Percentiles rank a stretch among this genome's conserved stretches.
These are phyloP conservation scores for Seiridium unicorne DNA, from an alignment of 2,329 filamentous ascomycete species.

Conservation along the genomic window DNA sequence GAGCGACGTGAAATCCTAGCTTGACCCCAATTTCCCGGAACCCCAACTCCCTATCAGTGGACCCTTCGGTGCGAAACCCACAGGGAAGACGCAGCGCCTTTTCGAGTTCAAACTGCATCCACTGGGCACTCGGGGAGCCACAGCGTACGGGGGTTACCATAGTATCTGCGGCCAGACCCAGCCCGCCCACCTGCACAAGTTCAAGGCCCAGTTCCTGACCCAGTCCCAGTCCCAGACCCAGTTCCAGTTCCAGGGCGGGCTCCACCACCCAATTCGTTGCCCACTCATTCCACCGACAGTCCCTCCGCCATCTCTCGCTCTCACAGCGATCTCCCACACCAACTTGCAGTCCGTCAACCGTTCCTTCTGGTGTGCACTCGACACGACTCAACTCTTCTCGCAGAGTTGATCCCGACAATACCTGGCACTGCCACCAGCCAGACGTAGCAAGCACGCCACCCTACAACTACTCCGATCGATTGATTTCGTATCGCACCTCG, in stretches of 20 bases:
- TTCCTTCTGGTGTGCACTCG: background rate
- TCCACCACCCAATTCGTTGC: too few relatives aligned
- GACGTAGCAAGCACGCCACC: slow-evolving; percentile 3
- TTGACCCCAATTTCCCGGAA: background rate
- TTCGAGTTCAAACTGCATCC: background rate
- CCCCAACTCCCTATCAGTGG: background rate
- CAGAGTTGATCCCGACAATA: background rate
- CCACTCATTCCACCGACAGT: background rate
- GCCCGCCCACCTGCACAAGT: too few relatives aligned
- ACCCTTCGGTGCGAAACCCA: background rate
- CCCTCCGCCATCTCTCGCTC: background rate
- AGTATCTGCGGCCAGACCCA: too few relatives aligned
- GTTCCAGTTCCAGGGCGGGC: too few relatives aligned
- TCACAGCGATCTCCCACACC: background rate
- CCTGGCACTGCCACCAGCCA: background rate
- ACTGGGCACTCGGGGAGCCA: too few relatives aligned
- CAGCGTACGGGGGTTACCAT: too few relatives aligned
- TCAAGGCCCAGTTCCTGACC: too few relatives aligned
- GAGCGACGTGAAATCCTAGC: background rate
- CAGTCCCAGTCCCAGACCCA: too few relatives aligned
- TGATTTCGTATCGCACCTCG: slow-evolving; percentile 8
- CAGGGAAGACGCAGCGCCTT: background rate
- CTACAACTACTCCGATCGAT: slow-evolving; percentile 1
- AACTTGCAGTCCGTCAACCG: background rate
- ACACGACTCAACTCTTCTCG: background rate